phyloP scores from a whole-genome alignment of 768 basidiomycete genomes.

The Boletus speciosus region DNA sequence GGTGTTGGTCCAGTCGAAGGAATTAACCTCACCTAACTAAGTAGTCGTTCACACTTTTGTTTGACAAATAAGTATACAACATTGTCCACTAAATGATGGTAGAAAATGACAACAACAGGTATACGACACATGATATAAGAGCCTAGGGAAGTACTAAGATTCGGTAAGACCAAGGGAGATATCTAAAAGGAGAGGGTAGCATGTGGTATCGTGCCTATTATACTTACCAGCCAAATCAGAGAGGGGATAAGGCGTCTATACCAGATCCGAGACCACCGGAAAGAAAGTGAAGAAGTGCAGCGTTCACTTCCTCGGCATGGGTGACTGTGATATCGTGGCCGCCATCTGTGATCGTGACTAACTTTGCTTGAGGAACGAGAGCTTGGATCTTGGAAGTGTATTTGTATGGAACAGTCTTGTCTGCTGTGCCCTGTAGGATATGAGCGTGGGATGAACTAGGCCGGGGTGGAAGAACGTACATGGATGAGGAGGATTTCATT shows the following conservation, averaged over 20 bases:
- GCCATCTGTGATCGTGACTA: constrained; percentile 29
- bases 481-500: constrained; percentile 62
- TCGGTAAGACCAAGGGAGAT: neutral
- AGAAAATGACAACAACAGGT: constrained; percentile 6
- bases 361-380: constrained; percentile 28
- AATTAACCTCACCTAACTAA: too few relatives aligned
- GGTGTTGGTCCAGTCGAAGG: neutral
- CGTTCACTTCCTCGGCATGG: constrained; percentile 30
- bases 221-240: neutral
- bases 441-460: neutral
- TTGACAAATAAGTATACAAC: constrained; percentile 9
- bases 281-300: constrained; percentile 28
- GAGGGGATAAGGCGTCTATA: too few relatives aligned
- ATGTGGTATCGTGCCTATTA: constrained; percentile 5
- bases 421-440: constrained; percentile 29
- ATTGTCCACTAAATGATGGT: neutral
- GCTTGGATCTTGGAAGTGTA: constrained; percentile 30
- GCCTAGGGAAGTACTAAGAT: neutral
- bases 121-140: neutral
- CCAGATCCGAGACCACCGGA: constrained; percentile 5
- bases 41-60: neutral
- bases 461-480: constrained; percentile 33
- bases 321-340: constrained; percentile 33
- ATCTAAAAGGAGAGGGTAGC: constrained; percentile 5
- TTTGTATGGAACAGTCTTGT: constrained; percentile 32